Base-by-base conservation (phyloP, 805 yeast species). In the Candida parachauliodes region DNA sequence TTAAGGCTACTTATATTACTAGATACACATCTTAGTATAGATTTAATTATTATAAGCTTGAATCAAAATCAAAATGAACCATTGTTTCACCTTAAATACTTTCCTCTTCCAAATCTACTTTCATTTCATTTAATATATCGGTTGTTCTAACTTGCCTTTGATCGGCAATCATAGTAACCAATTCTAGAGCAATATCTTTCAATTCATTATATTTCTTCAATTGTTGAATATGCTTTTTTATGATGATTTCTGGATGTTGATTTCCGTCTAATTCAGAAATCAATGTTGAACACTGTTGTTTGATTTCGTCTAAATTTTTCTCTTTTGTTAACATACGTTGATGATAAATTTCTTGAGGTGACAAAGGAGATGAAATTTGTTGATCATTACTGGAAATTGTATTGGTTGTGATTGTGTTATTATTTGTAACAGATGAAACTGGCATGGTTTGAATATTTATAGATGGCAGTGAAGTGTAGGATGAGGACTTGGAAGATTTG, bases 171-270 rank as follows among this genome's bases (percentile, higher is more conserved):
- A 79, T 54, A 28, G 74, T 72, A 8, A 79, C 71, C 43, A 83
- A 52, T 5, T 73, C 69, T 37, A 79, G 49, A 0, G 86, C 84
- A 2, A 70, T 65, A 50, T 82, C 88, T 48, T 76, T 72, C 17
- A 83, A 56, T 42, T 80, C 86, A 48, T 82, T 79, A 55, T 81
- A 83, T 37, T 63, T 58, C 43, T 77, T 76, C 27, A 82, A 55
- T 36, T 67, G 65, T 19, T 54, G 50, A 17, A 82, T 77, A 45
- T 83, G 87, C 19, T 53, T 49, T 28, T 66, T 62, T n/a, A 74
- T 71, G 1, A 79, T 60, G 1, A 50, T 56, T 28, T 68, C 71
- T 1, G 80, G 74, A 38, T 68, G 63, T 18, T 57, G 55, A n/a
- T 51, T 48, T 8, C 52, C 43, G 19, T 59, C 65, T 32, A 61